Base-by-base conservation (phyloP, 2,329 filamentous ascomycete genomes). In the Penicillium sp. region DNA sequence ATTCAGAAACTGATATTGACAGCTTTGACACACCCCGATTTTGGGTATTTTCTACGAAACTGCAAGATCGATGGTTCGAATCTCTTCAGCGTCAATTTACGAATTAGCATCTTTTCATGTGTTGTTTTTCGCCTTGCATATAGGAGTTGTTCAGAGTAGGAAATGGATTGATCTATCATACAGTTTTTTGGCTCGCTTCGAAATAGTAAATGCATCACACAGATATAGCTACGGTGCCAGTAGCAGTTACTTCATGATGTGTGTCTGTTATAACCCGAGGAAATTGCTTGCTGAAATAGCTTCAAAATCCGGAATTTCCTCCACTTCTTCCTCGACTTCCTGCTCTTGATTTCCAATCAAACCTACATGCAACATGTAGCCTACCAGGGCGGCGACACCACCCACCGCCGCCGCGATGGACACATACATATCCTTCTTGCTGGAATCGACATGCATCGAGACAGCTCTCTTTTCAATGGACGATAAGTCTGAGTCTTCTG, bases 281-380 rank as follows among this genome's bases (percentile, higher is more conserved):
- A 64, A 52, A 15, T 64, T 56, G 37, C 44, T 24, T 24, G 47
- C 59, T 15, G 53, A 44, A 4, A 20, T 25, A 12, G 12, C 27
- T 15, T 40, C 42, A 27, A 39, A 23, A 13, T 42, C 48, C 23
- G 23, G 37, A 13, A 24, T 23, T 44, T 45, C 52, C 4, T 46
- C 46, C 15, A 52, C 57, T 15, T 57, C 53, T 18, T 56, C 54
- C 5, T 57, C 48, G 4, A 40, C 15, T 47, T 49, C 5, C 13
- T 32, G 29, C 32, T 33, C 31, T 10, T 46, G 42, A 1, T 29
- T 44, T 6, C 33, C 44, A 18, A 68, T 49, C 15, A 68, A 45
- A 2, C 70, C 70, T 18, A 61, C 54, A 29, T 67, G 60, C 5
- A 66, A 46, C 61, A 71, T 59, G 47, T 73, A 73, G 15, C 68